A percentile compares a stretch with the other conserved stretches of the same genome.
Evolutionary conservation across 495 filamentous ascomycete genomes (phyloP).

Genomic region (Daldinia loculata): DNA sequence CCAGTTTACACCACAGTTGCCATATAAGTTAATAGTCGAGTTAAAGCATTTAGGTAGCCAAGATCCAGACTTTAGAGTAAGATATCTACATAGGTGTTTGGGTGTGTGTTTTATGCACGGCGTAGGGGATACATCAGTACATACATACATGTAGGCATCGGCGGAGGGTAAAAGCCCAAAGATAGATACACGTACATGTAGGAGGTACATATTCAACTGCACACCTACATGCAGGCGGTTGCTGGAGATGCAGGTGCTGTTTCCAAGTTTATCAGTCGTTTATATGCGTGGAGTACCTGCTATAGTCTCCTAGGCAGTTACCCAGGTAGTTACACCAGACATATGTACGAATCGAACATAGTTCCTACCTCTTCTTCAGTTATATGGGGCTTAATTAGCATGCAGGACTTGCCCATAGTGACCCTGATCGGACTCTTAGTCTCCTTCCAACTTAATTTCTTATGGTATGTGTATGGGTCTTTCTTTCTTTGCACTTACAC

Average conservation of each 20-base stretch:
- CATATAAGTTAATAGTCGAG: not conserved
- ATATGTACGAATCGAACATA: not conserved
- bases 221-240: not conserved
- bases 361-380: not conserved
- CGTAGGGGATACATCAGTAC: too few species aligned
- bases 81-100: not conserved
- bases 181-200: too few species aligned
- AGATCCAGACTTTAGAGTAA: not conserved
- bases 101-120: too few species aligned
- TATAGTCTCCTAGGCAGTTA: not conserved
- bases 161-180: not conserved
- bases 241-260: not conserved
- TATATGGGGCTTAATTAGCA: not conserved
- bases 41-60: not conserved
- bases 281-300: not conserved
- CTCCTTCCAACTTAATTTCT: too few species aligned
- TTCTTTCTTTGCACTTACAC: not conserved
- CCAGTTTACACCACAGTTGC: not conserved
- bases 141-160: not conserved
- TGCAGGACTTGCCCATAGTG: not conserved
- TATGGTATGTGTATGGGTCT: not conserved
- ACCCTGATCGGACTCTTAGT: not conserved
- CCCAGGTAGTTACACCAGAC: not conserved
- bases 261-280: not conserved
- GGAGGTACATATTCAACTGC: not conserved